phyloP scores from a whole-genome alignment of 2,329 filamentous ascomycete species.

The Hypoxylon sp. region DNA sequence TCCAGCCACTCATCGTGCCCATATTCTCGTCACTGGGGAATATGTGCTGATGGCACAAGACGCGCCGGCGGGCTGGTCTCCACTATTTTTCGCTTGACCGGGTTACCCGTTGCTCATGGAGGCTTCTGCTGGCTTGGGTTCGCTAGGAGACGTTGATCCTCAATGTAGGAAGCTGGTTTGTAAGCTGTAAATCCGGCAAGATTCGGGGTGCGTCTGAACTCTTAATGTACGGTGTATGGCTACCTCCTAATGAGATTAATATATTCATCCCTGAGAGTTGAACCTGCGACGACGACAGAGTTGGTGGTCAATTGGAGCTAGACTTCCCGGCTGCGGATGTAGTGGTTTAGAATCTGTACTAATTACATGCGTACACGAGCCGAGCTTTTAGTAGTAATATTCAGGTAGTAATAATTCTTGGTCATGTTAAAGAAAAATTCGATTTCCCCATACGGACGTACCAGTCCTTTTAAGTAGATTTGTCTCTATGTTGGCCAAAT shows the following conservation, averaged over 20 bases:
- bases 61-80: neutral
- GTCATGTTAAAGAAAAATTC: neutral
- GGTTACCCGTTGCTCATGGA: neutral
- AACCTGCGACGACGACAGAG: neutral
- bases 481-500: too few species aligned
- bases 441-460: too few species aligned
- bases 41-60: neutral
- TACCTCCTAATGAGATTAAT: neutral
- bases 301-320: neutral
- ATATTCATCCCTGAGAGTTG: neutral
- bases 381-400: constrained; percentile 29
- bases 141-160: neutral
- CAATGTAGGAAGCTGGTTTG: neutral
- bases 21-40: neutral
- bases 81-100: neutral
- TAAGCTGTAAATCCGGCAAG: neutral
- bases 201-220: neutral
- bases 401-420: constrained; percentile 18
- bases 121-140: neutral
- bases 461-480: too few species aligned
- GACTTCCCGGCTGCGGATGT: neutral
- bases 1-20: neutral
- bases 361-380: constrained; percentile 14
- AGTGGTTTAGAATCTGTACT: neutral
- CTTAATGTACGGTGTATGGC: constrained; percentile 1